Percentiles rank a stretch among this genome's conserved stretches.
Evolutionary conservation across 805 yeast species (phyloP).

Genomic region (Schwanniomyces polymorphus): DNA sequence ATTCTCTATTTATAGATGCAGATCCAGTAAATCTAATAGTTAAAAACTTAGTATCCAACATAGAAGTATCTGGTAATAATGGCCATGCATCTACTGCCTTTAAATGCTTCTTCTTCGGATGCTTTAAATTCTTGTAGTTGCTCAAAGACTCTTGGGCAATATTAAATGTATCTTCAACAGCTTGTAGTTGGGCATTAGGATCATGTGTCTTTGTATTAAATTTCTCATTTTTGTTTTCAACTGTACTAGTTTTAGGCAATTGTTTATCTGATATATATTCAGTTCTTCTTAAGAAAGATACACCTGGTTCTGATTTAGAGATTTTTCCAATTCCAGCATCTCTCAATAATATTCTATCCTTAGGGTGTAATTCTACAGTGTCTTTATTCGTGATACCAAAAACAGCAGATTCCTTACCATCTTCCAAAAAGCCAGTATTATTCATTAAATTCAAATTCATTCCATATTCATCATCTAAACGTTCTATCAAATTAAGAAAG

Average conservation of each 20-base stretch:
- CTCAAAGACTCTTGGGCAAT: conserved; percentile 49
- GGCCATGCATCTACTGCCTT: conserved; percentile 79
- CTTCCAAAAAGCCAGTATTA: conserved; percentile 67
- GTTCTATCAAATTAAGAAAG: conserved; percentile 58
- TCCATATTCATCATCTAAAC: conserved; percentile 65
- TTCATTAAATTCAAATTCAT: conserved; percentile 72
- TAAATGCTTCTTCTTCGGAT: conserved; percentile 74
- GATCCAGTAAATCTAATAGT: conserved; percentile 63
- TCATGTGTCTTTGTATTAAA: conserved; percentile 38
- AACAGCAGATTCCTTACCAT: conserved; percentile 48
- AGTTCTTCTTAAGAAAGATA: conserved; percentile 89
- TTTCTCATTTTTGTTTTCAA: conserved; percentile 24
- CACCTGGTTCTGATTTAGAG: conserved; percentile 48
- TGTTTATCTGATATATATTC: conserved; percentile 81
- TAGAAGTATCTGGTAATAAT: conserved; percentile 85
- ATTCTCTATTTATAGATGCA: conserved; percentile 47
- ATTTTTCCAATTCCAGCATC: conserved; percentile 66
- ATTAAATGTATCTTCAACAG: conserved; percentile 80
- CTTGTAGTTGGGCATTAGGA: conserved; percentile 61
- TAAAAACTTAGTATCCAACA: conserved; percentile 76
- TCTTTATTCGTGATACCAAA: conserved; percentile 27
- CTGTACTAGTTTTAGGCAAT: conserved; percentile 15
- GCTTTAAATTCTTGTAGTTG: conserved; percentile 52
- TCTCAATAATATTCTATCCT: conserved; percentile 71
- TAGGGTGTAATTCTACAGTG: conserved; percentile 61